phyloP scores from a whole-genome alignment of 345 rosid species.

The Trapa bicornis region DNA sequence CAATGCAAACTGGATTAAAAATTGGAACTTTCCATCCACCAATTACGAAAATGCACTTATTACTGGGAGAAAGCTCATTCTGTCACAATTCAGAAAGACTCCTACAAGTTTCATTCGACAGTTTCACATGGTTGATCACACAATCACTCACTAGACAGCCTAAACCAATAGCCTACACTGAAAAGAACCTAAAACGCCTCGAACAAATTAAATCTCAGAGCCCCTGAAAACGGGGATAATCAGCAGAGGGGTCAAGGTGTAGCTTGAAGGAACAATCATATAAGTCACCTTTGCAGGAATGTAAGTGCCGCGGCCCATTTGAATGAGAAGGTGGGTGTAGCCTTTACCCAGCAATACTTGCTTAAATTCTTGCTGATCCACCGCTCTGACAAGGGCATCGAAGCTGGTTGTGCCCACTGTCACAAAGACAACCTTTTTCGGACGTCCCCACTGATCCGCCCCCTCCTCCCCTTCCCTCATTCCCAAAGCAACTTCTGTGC shows the following conservation, averaged over 20 bases:
- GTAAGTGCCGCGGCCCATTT: constrained; percentile 75
- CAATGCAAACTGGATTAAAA: not conserved
- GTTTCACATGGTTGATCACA: not conserved
- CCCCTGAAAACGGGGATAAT: not conserved
- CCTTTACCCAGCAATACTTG: constrained; percentile 49
- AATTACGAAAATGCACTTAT: not conserved
- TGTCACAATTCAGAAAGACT: not conserved
- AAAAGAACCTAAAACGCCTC: not conserved
- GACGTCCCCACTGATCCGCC: not conserved
- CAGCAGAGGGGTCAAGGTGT: not conserved
- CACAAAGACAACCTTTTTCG: constrained; percentile 51
- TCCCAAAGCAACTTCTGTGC: not conserved
- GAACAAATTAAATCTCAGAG: not conserved
- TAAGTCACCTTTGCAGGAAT: constrained; percentile 42
- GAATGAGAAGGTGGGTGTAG: constrained; percentile 67
- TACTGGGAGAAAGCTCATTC: not conserved
- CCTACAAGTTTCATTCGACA: not conserved
- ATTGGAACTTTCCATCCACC: not conserved
- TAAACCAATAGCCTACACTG: not conserved
- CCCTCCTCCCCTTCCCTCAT: not conserved
- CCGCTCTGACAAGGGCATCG: constrained; percentile 58
- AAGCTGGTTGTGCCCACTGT: constrained; percentile 90
- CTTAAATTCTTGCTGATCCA: constrained; percentile 43
- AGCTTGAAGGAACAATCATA: not conserved
- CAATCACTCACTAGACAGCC: not conserved